Conservation (phyloP, 2,329 filamentous ascomycete species). For the Aspergillus neoniger region DNA sequence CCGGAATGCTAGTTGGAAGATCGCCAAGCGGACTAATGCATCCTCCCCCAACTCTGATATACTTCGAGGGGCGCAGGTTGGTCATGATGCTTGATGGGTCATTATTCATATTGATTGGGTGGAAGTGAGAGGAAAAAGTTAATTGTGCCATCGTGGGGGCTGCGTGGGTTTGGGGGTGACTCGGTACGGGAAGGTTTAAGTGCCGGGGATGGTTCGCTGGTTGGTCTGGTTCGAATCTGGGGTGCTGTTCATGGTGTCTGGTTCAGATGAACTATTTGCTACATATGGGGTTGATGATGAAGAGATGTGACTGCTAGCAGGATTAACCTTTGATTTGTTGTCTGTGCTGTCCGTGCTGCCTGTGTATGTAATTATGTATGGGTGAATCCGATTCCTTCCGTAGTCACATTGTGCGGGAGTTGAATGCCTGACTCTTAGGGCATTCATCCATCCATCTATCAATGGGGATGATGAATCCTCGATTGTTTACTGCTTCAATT, state of each 20-base stretch:
- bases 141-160: neutral
- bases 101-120: neutral
- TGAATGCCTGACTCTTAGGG: too few relatives aligned
- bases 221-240: neutral
- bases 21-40: neutral
- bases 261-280: neutral
- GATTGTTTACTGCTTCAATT: too few relatives aligned
- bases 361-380: too few relatives aligned
- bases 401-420: too few relatives aligned
- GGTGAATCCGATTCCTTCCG: too few relatives aligned
- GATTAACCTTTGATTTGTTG: neutral
- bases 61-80: neutral
- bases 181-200: too few relatives aligned
- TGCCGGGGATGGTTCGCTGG: neutral
- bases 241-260: neutral
- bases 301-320: neutral
- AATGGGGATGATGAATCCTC: too few relatives aligned
- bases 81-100: neutral
- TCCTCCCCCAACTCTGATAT: neutral
- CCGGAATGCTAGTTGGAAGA: neutral
- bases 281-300: neutral
- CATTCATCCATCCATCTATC: too few relatives aligned
- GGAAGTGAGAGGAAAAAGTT: neutral
- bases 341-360: too few relatives aligned
- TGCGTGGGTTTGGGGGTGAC: neutral